Base-by-base conservation (phyloP, 2,329 filamentous ascomycete species). In the Alternaria infectoria region DNA sequence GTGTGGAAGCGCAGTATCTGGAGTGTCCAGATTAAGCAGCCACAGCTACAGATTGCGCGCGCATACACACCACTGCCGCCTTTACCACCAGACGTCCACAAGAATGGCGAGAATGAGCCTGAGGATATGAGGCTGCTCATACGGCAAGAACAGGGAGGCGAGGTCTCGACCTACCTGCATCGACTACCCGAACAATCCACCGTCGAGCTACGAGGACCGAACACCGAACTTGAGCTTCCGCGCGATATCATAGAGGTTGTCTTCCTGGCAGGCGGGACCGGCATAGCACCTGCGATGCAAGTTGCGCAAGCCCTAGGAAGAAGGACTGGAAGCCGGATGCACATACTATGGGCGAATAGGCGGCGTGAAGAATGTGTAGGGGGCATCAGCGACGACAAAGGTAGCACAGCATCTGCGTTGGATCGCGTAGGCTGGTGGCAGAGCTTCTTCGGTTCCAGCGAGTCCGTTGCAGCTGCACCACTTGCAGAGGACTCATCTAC, bases 11-110 rank as follows among this genome's bases (percentile, higher is more conserved):
- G 87, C 59, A 91, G 91, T 5, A 85, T 96, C 45, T 97, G 93
- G 91, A 93, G 91, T 66, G 90, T 98, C 32, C 91, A 97, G 82
- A 89, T 97, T 75, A 97, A 97, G 82, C 96, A 98, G 81, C 96
- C 96, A 3, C 90, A 97, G 78, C 82, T 98, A 61, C 94, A 97
- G 81, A 97, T 99, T 71, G 92, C 93, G 46, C 84, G 96, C 65
- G 90, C 93, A 61, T 99, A 99, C 80, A 98, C 96, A 5, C 93
- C 95, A 1, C 83, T 99, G 0, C 95, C 93, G 0, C 86, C 88
- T 3, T 78, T 30, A 68, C 77, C 32, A 81, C 84, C 44, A 77
- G 60, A 47, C 36, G 36, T 40, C n/a, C 65, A 64, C 30, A 60
- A 57, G 30, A 65, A 65, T 23, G 67, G 68, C 8, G 69, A 70